These are phyloP conservation scores for Aspergillus vadensis DNA, from an alignment of 2,329 filamentous ascomycete genomes.

Conservation along the genomic window DNA sequence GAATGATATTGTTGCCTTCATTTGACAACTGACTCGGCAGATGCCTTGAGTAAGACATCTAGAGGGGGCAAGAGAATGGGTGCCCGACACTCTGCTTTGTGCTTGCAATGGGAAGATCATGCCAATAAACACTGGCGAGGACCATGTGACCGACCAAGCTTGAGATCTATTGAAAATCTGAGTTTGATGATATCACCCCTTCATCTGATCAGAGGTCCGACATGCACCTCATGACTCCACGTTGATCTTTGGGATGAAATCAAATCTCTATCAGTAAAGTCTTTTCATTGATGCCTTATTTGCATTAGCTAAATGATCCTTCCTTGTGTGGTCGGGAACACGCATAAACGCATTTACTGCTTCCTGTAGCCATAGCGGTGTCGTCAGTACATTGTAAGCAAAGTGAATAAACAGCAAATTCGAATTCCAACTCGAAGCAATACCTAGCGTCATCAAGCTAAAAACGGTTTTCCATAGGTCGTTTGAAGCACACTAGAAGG, in stretches of 20 bases:
- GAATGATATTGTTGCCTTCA: neutral
- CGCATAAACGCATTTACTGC: neutral
- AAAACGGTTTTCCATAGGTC: too few species aligned
- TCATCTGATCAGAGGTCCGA: neutral
- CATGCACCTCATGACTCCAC: neutral
- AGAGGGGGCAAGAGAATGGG: neutral
- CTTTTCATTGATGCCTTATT: neutral
- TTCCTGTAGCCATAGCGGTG: neutral
- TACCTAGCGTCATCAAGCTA: neutral
- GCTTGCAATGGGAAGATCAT: neutral
- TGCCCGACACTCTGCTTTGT: neutral
- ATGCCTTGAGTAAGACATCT: neutral
- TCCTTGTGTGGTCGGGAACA: neutral
- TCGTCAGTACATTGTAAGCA: neutral
- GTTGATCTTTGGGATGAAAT: neutral
- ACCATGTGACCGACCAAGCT: neutral
- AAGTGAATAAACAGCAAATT: neutral
- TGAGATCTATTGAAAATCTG: neutral
- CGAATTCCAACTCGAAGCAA: neutral
- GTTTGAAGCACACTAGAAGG: too few species aligned
- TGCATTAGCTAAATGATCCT: constrained; percentile 1
- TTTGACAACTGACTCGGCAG: neutral
- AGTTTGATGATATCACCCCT: neutral
- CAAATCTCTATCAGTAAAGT: neutral
- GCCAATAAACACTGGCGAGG: neutral